Base-by-base conservation (phyloP, 257 asterid species). In the Jasminum sambac region DNA sequence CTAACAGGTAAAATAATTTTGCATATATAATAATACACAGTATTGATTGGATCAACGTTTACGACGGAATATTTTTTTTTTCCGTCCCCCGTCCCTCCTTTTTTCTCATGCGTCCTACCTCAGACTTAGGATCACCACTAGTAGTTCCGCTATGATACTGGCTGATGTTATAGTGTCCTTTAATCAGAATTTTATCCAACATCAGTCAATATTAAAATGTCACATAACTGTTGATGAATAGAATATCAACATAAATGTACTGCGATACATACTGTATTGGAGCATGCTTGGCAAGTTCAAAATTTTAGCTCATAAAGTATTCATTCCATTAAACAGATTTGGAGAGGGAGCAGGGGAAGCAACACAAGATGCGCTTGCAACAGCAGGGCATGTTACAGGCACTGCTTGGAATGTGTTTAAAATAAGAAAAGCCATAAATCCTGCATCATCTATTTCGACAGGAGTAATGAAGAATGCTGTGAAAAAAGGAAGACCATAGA, bases 271-370 rank as follows among this genome's bases (percentile, higher is more conserved):
- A 3, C 13, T 9, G 9, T 2, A 21, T 0, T 21, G 4, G 5
- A 46, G 6, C 61, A 55, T 55, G 61, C 19, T 21, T 23, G 14
- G 13, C 34, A 21, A n/a, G 58, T 11, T 48, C n/a, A n/a, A 48
- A n/a, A 6, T 0, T 1, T 6, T 50, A n/a, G 7, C 13, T 50
- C 7, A 50, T 67, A 70, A 74, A 38, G 46, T 26, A n/a, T n/a
- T n/a, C 19, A 11, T 6, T 8, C 36, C 5, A 12, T 1, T 46
- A 58, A 55, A 36, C 71, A 91, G 96, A 87, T 92, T 55, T 38
- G 98, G 96, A 62, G 96, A 88, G 73, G 83, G 64, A 70, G 96
- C 96, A 11, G 98, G 96, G 43, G 96, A 88, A 81, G 89, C 95
- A 64, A 88, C 96, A 11, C 90, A 72, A 72, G 92, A 92, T 63